phyloP scores from a whole-genome alignment of 2,329 filamentous ascomycete genomes.

The Fusarium sp. region DNA sequence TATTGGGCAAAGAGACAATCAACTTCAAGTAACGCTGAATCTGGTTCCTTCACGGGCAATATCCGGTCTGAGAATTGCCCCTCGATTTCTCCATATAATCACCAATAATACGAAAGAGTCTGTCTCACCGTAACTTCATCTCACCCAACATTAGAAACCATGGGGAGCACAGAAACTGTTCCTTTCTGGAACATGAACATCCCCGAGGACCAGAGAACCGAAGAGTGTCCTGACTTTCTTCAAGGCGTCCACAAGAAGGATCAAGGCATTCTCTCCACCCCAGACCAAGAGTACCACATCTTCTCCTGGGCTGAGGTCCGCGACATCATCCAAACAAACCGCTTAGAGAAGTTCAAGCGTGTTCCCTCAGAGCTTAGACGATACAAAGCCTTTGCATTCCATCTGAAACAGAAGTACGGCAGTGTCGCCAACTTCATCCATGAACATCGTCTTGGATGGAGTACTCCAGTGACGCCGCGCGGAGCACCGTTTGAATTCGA shows the following conservation, averaged over 20 bases:
- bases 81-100: not conserved
- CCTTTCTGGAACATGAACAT: constrained; percentile 90
- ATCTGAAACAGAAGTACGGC: constrained; percentile 73
- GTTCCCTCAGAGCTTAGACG: constrained; percentile 79
- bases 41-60: not conserved
- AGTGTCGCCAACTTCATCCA: constrained; percentile 83
- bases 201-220: constrained; percentile 66
- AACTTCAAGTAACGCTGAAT: not conserved
- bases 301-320: constrained; percentile 77
- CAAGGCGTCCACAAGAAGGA: constrained; percentile 73
- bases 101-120: not conserved
- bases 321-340: constrained; percentile 69
- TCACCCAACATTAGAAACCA: constrained; percentile 29
- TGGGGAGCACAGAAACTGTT: constrained; percentile 49
- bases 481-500: constrained; percentile 54
- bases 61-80: not conserved
- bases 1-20: not conserved
- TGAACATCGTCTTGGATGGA: constrained; percentile 75
- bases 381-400: constrained; percentile 76
- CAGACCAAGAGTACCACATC: constrained; percentile 70
- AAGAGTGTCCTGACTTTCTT: constrained; percentile 78
- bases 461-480: constrained; percentile 49
- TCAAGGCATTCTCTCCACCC: constrained; percentile 72
- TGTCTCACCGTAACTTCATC: constrained; percentile 25
- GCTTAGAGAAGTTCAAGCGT: constrained; percentile 79